Base-by-base conservation (phyloP, 441 rosid species). In the Erysimum cheiri region DNA sequence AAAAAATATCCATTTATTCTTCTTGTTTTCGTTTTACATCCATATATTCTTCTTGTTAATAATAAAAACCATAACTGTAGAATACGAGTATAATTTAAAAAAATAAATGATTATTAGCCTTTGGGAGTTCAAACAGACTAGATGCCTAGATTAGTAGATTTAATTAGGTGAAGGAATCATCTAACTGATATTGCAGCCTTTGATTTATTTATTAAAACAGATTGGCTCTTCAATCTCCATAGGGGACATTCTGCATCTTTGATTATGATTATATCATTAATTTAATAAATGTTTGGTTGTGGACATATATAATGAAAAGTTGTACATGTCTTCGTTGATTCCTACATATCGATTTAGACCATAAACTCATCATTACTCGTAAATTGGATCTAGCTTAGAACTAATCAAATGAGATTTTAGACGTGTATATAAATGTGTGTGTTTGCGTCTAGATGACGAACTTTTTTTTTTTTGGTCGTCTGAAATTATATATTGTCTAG, bases 191-290 rank as follows among this genome's bases (percentile, higher is more conserved):
- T 39, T 63, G 44, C 62, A 63, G 29, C 41, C 70, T 63, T 69
- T 64, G 22, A 1, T 35, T 64, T 13, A 40, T 55, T n/a, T 47
- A 35, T 47, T 54, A 19, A 74, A 70, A 57, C 58, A 58, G 33
- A 50, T 50, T 76, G 79, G 68, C 79, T 60, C 75, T 76, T 76
- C 75, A 70, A 44, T 58, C 50, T 26, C 64, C 24, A 64, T 60
- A 58, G 49, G 64, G 60, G 75, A 60, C 79, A 75, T 48, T 47
- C 1, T 47, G 60, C 13, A 61, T 37, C 33, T 64, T 68, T 29
- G 10, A 26, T 53, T 39, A 60, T 24, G 44, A 66, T 39, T 55
- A 35, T 40, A 28, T 15, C 36, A 52, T 40, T 33, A 46, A 64
- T 41, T 26, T n/a, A 64, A 46, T 8, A 13, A 52, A 37, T 35